Base-by-base conservation (phyloP, 192 early-diverging fungal species). In the Backusella westeae region DNA sequence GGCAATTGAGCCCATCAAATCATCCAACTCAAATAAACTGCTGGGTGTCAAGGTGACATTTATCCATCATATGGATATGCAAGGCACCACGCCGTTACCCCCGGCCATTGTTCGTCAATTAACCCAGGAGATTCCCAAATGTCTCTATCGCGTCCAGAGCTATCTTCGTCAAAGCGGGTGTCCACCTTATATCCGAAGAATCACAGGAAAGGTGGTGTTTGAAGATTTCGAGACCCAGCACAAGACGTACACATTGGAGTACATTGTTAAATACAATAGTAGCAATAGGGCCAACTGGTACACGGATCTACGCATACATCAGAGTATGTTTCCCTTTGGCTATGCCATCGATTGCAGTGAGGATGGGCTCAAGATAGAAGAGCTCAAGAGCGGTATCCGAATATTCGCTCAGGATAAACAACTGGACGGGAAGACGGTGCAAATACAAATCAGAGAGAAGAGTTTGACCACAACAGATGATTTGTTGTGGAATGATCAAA, bases 61-160 rank as follows among this genome's bases (percentile, higher is more conserved):
- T 78, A 76, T 88, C 15, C 80, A 78, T 21, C 85, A 86, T 46
- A 84, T 82, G 34, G 87, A 86, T 78, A 8, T 80, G 32, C 84
- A 87, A 78, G 78, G 85, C 44, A 76, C 80, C 19, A 84, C 79
- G 0, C 77, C 77, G 2, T 67, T 85, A 6, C 81, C 85, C 12
- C 71, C 70, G 3, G 75, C 79, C 6, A 83, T 85, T 6, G 75
- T 87, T 49, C 82, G 83, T 19, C 77, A 75, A 14, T 34, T 85
- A 2, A 73, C 84, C 0, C 59, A 69, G 17, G 80, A 83, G 59
- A 87, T 82, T 73, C 84, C 82, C 71, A 75, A 77, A 29, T 75
- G 77, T 6, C 75, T 87, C 19, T 44, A 69, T 41, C 82, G 84
- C 0, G 53, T 87, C 32, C 78, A 85, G 35, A 79, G 81, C 1